Evolutionary conservation across 495 filamentous ascomycete genomes (phyloP).

Genomic region (Xylaria venustula): DNA sequence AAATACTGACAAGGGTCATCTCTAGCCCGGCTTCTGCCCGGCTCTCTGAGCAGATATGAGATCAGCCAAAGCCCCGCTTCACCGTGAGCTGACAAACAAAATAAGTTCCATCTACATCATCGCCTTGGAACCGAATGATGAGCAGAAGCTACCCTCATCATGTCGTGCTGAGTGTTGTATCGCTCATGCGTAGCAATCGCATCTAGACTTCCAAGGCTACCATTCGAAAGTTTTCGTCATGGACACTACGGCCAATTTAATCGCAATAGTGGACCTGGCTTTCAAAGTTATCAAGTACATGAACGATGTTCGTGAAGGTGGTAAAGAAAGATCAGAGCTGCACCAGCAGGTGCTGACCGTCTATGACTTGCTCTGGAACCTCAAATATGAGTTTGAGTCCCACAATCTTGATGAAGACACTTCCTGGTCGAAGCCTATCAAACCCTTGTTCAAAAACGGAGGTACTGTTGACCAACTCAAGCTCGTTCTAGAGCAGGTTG

Average conservation of each 20-base stretch:
- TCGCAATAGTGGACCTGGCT: neutral
- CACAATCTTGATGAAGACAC: neutral
- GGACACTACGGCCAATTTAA: neutral
- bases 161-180: too few relatives aligned
- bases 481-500: neutral
- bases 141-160: too few relatives aligned
- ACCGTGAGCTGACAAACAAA: too few relatives aligned
- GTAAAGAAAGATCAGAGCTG: neutral
- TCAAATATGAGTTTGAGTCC: neutral
- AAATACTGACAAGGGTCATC: too few relatives aligned
- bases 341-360: neutral
- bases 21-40: too few relatives aligned
- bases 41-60: too few relatives aligned
- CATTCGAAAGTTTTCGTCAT: too few relatives aligned
- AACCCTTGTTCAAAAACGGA: neutral
- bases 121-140: too few relatives aligned
- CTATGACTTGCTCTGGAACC: neutral
- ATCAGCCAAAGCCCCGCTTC: too few relatives aligned
- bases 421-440: neutral
- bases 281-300: conserved; percentile 5
- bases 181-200: too few relatives aligned
- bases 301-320: conserved; percentile 2
- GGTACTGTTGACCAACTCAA: neutral
- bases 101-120: too few relatives aligned
- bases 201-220: too few relatives aligned